Conservation (phyloP, 2,329 filamentous ascomycete species). For the Thielaviopsis ethacetica region DNA sequence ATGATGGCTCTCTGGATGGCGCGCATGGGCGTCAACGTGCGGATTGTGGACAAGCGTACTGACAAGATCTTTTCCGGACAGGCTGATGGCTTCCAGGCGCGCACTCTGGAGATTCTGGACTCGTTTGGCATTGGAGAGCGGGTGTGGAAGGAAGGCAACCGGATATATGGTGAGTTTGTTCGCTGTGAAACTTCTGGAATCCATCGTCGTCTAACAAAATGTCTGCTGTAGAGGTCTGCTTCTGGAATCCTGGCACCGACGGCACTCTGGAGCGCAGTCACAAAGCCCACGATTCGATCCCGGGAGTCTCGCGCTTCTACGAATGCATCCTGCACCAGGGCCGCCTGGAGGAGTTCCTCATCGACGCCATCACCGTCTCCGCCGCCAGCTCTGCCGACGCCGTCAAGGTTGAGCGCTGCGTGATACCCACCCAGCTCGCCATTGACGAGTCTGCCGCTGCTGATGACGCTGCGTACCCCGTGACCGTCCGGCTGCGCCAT, state of each 20-base stretch:
- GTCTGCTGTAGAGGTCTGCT: conserved; percentile 13
- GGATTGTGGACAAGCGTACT: conserved; percentile 30
- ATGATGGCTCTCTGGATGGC: conserved; percentile 29
- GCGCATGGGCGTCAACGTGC: conserved; percentile 23
- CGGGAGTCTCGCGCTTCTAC: conserved; percentile 44
- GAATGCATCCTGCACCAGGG: conserved; percentile 57
- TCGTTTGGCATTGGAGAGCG: conserved; percentile 50
- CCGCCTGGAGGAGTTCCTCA: conserved; percentile 49
- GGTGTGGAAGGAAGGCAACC: conserved; percentile 49
- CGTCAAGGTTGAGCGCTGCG: conserved; percentile 41
- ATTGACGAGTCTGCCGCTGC: conserved; percentile 35
- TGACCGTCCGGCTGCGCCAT: conserved; percentile 41
- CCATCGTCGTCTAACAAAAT: neutral
- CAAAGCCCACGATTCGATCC: conserved; percentile 45
- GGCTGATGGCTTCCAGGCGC: conserved; percentile 37
- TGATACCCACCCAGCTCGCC: conserved; percentile 37
- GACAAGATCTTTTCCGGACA: conserved; percentile 25
- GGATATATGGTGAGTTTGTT: conserved; percentile 39
- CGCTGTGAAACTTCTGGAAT: too few relatives aligned
- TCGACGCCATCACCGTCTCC: conserved; percentile 41
- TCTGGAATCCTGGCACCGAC: conserved; percentile 46
- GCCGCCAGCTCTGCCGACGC: conserved; percentile 21
- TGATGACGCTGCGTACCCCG: conserved; percentile 38
- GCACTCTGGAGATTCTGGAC: conserved; percentile 58
- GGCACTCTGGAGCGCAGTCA: conserved; percentile 41